Evolutionary conservation across 306 rosid species (phyloP).

Genomic region (Lablab purpureus): DNA sequence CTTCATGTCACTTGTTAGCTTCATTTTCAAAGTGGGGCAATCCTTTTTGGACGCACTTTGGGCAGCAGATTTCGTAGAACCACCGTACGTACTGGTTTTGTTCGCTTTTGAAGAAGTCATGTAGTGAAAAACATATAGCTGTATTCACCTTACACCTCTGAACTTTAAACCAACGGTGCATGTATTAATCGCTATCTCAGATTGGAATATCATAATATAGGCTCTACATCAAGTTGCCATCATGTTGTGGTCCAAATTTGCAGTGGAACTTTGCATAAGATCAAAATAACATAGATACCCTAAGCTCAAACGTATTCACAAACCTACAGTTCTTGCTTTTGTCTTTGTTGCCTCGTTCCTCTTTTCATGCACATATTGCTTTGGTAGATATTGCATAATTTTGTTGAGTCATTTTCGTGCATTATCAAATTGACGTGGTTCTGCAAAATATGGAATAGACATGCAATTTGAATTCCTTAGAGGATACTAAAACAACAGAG

Average conservation of each 20-base stretch:
- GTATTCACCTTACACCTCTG: not conserved
- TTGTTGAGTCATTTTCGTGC: slow-evolving; percentile 43
- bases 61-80: no score
- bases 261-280: slow-evolving; percentile 40
- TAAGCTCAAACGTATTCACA: not conserved
- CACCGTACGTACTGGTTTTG: no score
- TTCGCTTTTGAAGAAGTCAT: no score
- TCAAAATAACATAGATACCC: not conserved
- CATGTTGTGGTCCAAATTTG: slow-evolving; percentile 45
- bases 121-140: not conserved
- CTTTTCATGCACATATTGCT: slow-evolving; percentile 26
- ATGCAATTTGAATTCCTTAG: not conserved
- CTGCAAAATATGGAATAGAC: not conserved
- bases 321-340: slow-evolving; percentile 20
- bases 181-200: slow-evolving; percentile 24
- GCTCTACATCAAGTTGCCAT: slow-evolving; percentile 31
- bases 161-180: slow-evolving; percentile 11
- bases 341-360: slow-evolving; percentile 25
- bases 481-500: slow-evolving; percentile 31
- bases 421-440: slow-evolving; percentile 32
- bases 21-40: no score
- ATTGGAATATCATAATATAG: slow-evolving; percentile 13
- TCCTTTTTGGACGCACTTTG: no score
- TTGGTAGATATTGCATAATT: not conserved
- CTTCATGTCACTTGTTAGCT: no score